Conservation (phyloP, 441 rosid genomes). For the Syzygium syzygioides region DNA sequence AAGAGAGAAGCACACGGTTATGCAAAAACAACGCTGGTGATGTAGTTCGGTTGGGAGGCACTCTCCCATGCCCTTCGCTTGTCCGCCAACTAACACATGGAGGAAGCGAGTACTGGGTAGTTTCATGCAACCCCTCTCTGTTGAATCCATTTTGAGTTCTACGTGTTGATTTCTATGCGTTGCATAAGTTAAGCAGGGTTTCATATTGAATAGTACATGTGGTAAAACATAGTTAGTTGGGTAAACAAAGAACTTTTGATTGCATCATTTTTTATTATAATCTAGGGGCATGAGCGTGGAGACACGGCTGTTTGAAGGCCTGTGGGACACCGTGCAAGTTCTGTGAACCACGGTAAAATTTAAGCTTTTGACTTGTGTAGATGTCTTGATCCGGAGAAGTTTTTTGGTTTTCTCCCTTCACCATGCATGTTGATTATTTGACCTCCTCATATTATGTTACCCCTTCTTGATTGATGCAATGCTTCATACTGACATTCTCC, state of each 20-base stretch:
- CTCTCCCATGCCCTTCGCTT: background rate
- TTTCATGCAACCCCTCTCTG: background rate
- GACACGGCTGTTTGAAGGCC: background rate
- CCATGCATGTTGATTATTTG: background rate
- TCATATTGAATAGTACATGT: background rate
- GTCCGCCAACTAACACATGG: background rate
- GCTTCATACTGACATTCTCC: background rate
- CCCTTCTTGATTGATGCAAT: background rate
- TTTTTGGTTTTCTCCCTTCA: background rate
- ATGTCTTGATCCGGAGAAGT: background rate
- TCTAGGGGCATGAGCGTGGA: background rate
- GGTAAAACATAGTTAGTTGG: background rate
- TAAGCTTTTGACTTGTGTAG: background rate
- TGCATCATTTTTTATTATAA: background rate
- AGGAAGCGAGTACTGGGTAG: background rate
- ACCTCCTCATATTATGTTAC: background rate
- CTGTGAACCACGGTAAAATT: background rate
- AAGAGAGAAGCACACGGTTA: background rate
- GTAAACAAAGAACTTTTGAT: background rate
- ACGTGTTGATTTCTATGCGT: background rate
- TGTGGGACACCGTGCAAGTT: background rate
- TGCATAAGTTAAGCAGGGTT: background rate
- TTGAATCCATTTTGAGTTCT: background rate
- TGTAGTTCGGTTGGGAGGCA: background rate
- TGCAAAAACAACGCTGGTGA: background rate